Evolutionary conservation across 2,329 filamentous ascomycete species (phyloP).

Genomic region (Penicillium sp.): DNA sequence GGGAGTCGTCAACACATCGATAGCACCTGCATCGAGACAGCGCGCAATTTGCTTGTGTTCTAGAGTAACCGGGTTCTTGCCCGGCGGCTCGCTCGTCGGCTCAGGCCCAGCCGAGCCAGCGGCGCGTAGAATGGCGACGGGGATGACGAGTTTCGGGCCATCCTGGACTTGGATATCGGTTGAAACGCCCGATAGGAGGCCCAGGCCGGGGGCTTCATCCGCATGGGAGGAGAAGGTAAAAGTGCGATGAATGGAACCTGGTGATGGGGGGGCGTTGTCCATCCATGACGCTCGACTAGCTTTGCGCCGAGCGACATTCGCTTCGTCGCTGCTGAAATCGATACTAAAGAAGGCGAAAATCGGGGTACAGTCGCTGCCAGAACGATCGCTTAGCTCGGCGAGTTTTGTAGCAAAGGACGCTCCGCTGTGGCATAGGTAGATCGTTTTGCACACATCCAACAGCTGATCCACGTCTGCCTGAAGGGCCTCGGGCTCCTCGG

Average conservation of each 20-base stretch:
- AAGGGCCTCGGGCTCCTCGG: constrained; percentile 44
- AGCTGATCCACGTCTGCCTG: constrained; percentile 48
- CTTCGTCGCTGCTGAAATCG: constrained; percentile 39
- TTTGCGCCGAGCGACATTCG: constrained; percentile 31
- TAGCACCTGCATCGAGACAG: constrained; percentile 79
- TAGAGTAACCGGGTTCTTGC: constrained; percentile 31
- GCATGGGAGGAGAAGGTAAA: constrained; percentile 44
- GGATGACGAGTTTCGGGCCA: constrained; percentile 47
- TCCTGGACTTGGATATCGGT: constrained; percentile 50
- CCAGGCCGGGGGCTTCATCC: constrained; percentile 47
- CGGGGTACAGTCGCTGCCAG: constrained; percentile 47
- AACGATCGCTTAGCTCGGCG: constrained; percentile 48
- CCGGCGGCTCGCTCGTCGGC: constrained; percentile 22
- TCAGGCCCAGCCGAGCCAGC: constrained; percentile 18
- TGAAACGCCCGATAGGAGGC: constrained; percentile 46
- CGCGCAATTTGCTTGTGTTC: constrained; percentile 57
- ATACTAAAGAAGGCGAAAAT: constrained; percentile 55
- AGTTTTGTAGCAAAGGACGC: constrained; percentile 52
- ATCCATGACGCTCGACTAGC: constrained; percentile 29
- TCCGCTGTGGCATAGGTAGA: constrained; percentile 52
- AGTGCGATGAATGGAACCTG: constrained; percentile 32
- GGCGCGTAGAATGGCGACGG: constrained; percentile 45
- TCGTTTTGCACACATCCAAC: constrained; percentile 51
- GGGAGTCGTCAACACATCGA: constrained; percentile 79
- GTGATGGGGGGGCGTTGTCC: constrained; percentile 31